Evolutionary conservation across 768 basidiomycete species (phyloP), one percentile per base, ranked within the genome.

Genomic region (Boletus reticuloceps): DNA sequence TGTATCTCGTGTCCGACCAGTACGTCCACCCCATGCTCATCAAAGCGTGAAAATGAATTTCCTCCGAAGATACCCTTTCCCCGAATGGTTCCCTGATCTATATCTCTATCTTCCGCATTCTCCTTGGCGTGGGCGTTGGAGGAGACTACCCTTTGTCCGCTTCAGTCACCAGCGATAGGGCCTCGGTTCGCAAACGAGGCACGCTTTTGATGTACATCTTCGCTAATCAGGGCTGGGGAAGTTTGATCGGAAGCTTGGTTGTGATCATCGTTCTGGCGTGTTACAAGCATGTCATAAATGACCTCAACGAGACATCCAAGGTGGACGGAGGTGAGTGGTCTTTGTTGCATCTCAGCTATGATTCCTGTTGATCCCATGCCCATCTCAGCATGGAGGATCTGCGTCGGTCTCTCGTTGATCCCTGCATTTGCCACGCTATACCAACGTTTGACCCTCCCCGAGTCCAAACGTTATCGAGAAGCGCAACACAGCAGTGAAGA

Each of bases 71-170:
- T 34, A 69, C 73, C 5, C 74, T 89, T 22, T 76, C 79, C 19
- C 79, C 85, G 3, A 66, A 80, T 43, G 60, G 68, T 27, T 75
- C 69, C 22, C 75, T 90, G 46, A 81, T 89, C 59, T 91, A 85
- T 67, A 76, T 91, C 14, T 75, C 75, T 16, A 61, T 85, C 5
- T 90, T 81, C 64, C 85, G 90, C 13, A 85, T 91, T 50, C 62
- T 91, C 8, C 81, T 91, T 36, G 90, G 90, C 0, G 72, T 92
- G 17, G 90, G 89, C 22, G 83, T 91, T 1, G 90, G 88, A 16
- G 89, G 86, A 3, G 90, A 90, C 67, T 89, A 89, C 64, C 87
- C 88, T 2, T 86, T 90, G 87, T 83, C 80, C 12, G 87, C 88
- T 0, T 81, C 81, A 11, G 74, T 89, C 54, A 81, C 85, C 12